phyloP scores from a whole-genome alignment of 495 filamentous ascomycete species.

The Collariella sp. region DNA sequence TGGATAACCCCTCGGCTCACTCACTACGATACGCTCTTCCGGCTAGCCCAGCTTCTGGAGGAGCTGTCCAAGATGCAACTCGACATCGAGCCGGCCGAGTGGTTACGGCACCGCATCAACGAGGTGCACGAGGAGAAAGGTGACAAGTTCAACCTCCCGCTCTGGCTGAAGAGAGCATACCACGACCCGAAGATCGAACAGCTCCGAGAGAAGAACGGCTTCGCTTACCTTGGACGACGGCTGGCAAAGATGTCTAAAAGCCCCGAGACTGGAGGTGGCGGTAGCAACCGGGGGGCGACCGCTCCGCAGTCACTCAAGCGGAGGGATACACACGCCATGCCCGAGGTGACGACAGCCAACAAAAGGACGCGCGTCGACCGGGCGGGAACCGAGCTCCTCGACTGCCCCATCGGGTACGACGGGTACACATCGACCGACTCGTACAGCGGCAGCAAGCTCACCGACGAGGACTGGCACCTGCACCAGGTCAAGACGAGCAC shows the following conservation, averaged over 20 bases:
- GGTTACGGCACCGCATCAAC: conserved; percentile 41
- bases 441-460: conserved; percentile 30
- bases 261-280: neutral
- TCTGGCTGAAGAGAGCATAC: conserved; percentile 34
- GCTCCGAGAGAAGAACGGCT: conserved; percentile 36
- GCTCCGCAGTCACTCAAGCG: conserved; percentile 12
- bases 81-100: conserved; percentile 37
- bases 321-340: conserved; percentile 20
- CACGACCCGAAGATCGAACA: conserved; percentile 35
- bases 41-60: conserved; percentile 37
- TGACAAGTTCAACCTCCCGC: conserved; percentile 35
- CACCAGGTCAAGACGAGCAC: conserved; percentile 37
- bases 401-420: conserved; percentile 23
- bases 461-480: conserved; percentile 37
- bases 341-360: conserved; percentile 1
- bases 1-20: conserved; percentile 33
- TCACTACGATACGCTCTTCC: conserved; percentile 42
- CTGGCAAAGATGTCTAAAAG: conserved; percentile 25
- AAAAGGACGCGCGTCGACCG: neutral
- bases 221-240: conserved; percentile 40
- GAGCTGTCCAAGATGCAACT: conserved; percentile 40
- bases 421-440: conserved; percentile 41
- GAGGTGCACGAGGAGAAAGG: conserved; percentile 30
- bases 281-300: neutral
- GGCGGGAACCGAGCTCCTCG: neutral